Base-by-base conservation (phyloP, 305 asterid species). In the Lippia alba region DNA sequence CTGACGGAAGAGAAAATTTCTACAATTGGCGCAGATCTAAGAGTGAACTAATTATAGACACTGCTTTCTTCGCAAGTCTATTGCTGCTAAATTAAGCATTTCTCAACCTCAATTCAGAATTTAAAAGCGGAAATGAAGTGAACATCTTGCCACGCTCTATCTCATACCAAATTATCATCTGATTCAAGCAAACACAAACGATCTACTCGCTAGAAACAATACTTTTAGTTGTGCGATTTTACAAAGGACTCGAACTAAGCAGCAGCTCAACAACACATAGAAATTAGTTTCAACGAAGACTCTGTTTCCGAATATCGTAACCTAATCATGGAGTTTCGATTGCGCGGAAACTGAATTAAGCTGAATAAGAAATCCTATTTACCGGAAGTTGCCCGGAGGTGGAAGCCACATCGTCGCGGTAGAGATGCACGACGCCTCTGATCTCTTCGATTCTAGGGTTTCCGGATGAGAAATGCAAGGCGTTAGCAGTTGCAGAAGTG, bases 391-490 rank as follows among this genome's bases (percentile, higher is more conserved):
- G 72, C 15, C 83, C 76, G 15, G 91, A 69, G 14, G 86, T 68
- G 1, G 81, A 53, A 45, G 82, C 71, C 50, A 63, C 70, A 9
- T 85, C 90, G 49, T 86, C 79, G 18, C 78, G 81, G 83, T 72
- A 86, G 64, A 94, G 87, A 83, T 86, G 97, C 91, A 94, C 79
- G 76, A 91, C 82, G 77, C 98, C 98, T 61, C 92, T 81, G 80
- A 85, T 86, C 80, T 94, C 97, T 75, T 94, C 97, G 66, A 94
- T 88, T 70, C 96, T 92, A 84, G 97, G 98, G 91, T 94, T 94
- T 78, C 98, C 97, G 39, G 97, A 94, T 3, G 97, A 87, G 83
- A 94, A 91, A 75, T 83, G 87, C 71, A 87, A 66, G 17, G 80
- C 82, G 76, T 80, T 86, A 11, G 87, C 81, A 74, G 83, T 57